Base-by-base conservation (phyloP, 495 filamentous ascomycete genomes). In the Hyaloscypha hepaticicola region DNA sequence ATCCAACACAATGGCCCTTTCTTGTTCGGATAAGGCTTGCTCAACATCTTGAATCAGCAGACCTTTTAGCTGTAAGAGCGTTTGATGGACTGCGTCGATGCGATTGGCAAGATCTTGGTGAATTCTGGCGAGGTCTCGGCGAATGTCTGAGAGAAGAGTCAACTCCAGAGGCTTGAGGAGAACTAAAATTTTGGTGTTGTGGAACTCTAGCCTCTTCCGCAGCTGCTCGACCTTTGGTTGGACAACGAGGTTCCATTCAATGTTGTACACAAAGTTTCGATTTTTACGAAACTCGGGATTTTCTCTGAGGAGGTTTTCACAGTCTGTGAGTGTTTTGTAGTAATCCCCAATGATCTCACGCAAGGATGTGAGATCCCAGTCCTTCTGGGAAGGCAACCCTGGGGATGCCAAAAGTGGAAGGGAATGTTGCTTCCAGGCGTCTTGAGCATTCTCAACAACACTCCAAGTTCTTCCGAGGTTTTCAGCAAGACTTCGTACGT, bases 331-430 rank as follows among this genome's bases (percentile, higher is more conserved):
- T 6, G 72, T 73, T 33, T 29, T 38, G 3, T 66, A 16, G 51
- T 67, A 73, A 51, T 73, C 64, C 3, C 72, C 72, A 51, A 70
- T 65, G 19, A 72, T 70, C 61, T 72, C 67, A 48, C 29, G 19
- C n/a, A 73, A 25, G 24, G 61, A 66, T 5, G 64, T 33, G 9
- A 66, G 22, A 38, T 69, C 61, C 63, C 63, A 73, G 6, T 66
- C 49, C 31, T 61, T 60, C 29, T 38, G 60, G n/a, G 11, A 5
- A 38, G 38, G 26, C 24, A 33, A 27, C 11, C 27, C 41, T 21
- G 28, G 60, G 9, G 60, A 63, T 6, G 49, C 49, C 21, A 21
- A 14, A 28, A 60, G 26, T 33, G 25, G 26, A 25, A 55, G 33
- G 25, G 60, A 62, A 52, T 61, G 58, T 64, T 52, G 28, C 38